These are phyloP conservation scores for Fusarium longipes DNA, from an alignment of 2,329 filamentous ascomycete genomes.

Conservation along the genomic window DNA sequence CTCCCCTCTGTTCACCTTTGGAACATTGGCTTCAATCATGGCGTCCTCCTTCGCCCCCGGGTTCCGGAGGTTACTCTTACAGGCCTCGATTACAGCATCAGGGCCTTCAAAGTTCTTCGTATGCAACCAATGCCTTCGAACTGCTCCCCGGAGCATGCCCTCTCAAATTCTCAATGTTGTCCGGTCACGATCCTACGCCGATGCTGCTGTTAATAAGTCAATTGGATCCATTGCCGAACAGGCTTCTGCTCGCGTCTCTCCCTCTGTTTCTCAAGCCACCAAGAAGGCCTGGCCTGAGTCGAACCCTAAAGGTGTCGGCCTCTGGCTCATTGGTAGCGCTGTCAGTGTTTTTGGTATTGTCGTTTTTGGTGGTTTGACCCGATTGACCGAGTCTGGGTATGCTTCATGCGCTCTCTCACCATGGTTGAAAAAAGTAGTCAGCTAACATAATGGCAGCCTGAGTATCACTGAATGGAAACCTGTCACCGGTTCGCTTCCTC, in stretches of 20 bases:
- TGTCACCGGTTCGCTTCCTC: slow-evolving; percentile 90
- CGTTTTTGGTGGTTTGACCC: slow-evolving; percentile 91
- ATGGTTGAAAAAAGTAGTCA: background rate
- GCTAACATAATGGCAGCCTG: slow-evolving; percentile 65
- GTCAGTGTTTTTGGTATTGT: slow-evolving; percentile 97
- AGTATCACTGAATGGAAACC: slow-evolving; percentile 99
- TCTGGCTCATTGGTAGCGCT: slow-evolving; percentile 93
- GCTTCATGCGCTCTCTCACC: slow-evolving; percentile 29
- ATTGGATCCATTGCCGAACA: slow-evolving; percentile 45
- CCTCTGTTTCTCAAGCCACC: slow-evolving; percentile 40
- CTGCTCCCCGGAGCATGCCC: slow-evolving; percentile 48
- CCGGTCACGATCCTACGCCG: slow-evolving; percentile 55
- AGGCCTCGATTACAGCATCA: slow-evolving; percentile 47
- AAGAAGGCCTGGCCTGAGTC: slow-evolving; percentile 66
- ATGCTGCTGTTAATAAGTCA: slow-evolving; percentile 48
- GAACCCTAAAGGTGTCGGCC: slow-evolving; percentile 81
- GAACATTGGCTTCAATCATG: slow-evolving; percentile 51
- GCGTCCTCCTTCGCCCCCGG: slow-evolving; percentile 57
- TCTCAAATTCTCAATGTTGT: slow-evolving; percentile 56
- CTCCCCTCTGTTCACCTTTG: slow-evolving; percentile 10
- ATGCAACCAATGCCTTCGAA: slow-evolving; percentile 63
- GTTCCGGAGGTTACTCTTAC: slow-evolving; percentile 55
- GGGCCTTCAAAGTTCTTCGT: slow-evolving; percentile 54
- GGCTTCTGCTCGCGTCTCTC: slow-evolving; percentile 40
- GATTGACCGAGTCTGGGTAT: slow-evolving; percentile 95